phyloP scores from a whole-genome alignment of 306 rosid genomes.

The Quercus berberidifolia region DNA sequence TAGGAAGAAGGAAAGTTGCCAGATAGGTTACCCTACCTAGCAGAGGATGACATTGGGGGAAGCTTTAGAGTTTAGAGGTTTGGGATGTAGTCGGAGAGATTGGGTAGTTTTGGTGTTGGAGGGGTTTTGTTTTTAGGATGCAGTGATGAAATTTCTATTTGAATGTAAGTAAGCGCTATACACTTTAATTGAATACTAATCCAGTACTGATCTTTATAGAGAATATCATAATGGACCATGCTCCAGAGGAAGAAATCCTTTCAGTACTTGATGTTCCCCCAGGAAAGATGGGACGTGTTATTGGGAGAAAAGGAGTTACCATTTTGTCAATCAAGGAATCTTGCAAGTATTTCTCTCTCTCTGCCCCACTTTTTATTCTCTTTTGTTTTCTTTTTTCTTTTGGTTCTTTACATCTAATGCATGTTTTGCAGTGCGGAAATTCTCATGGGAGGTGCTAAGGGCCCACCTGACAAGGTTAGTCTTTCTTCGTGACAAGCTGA shows the following conservation, averaged over 20 bases:
- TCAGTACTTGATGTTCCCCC: slow-evolving; percentile 84
- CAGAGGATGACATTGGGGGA: no score
- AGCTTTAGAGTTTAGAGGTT: no score
- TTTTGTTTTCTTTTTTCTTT: neutral
- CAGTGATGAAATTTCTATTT: neutral
- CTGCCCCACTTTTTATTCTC: slow-evolving; percentile 8
- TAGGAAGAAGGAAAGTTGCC: no score
- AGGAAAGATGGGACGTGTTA: slow-evolving; percentile 90
- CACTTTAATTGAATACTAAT: slow-evolving; percentile 13
- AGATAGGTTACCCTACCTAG: no score
- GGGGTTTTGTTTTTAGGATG: no score
- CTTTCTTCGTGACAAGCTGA: slow-evolving; percentile 5
- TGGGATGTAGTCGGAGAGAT: no score
- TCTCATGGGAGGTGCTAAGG: slow-evolving; percentile 75
- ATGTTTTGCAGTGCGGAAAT: slow-evolving; percentile 78
- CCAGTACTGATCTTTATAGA: slow-evolving; percentile 34
- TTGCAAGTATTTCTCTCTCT: slow-evolving; percentile 59
- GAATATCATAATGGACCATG: slow-evolving; percentile 45
- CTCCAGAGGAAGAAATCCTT: slow-evolving; percentile 82
- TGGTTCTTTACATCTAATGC: slow-evolving; percentile 12
- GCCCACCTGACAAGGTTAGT: slow-evolving; percentile 95
- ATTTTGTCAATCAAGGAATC: slow-evolving; percentile 78
- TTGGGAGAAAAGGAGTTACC: slow-evolving; percentile 78
- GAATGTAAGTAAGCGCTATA: slow-evolving; percentile 8
- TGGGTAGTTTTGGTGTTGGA: no score